Evolutionary conservation across 2,329 filamentous ascomycete species (phyloP), one percentile per base, ranked within the genome.

Genomic region (Chrysoporthe puriensis): DNA sequence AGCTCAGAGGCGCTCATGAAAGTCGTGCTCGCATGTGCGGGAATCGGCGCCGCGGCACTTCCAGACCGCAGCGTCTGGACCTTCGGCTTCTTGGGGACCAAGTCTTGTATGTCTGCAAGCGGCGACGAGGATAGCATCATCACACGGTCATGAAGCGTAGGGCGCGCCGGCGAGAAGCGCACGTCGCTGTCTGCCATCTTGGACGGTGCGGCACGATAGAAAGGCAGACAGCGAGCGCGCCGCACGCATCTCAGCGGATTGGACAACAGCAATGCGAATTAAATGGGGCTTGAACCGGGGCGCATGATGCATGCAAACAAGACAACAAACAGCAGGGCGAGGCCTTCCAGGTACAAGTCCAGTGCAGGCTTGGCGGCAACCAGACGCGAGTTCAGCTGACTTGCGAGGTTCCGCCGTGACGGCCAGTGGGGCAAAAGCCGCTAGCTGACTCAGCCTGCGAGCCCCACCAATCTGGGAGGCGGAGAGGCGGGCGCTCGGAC

Each of bases 71-170:
- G 69, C 1, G 77, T 54, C 3, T 79, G 72, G 13, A 77, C 36
- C 72, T 78, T 13, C 73, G 70, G 46, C 69, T 74, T 66, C 64
- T 80, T 82, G 2, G 79, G 77, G 1, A 85, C 71, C 11, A 88
- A 74, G 2, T 87, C 81, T 48, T 79, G 78, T 0, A 88, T 75
- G 0, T 85, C 81, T 3, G 86, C 86, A 0, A 88, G 75, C n/a
- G 86, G 85, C 4, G 86, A 87, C 0, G 85, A 87, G 0, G 85
- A 85, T 9, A 76, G 74, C 43, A 78, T 67, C 42, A 76, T 66
- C 42, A 77, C 71, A 21, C 77, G 72, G 11, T 76, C 72, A 48
- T 72, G 66, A 4, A 64, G 65, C 52, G 69, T 66, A 26, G 72
- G 69, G 16, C 72, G 64, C 3, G 72, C 66, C 13, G 77, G 76